Base-by-base conservation (phyloP, 176 grass and related monocot genomes). In the Zoysia pacifica region DNA sequence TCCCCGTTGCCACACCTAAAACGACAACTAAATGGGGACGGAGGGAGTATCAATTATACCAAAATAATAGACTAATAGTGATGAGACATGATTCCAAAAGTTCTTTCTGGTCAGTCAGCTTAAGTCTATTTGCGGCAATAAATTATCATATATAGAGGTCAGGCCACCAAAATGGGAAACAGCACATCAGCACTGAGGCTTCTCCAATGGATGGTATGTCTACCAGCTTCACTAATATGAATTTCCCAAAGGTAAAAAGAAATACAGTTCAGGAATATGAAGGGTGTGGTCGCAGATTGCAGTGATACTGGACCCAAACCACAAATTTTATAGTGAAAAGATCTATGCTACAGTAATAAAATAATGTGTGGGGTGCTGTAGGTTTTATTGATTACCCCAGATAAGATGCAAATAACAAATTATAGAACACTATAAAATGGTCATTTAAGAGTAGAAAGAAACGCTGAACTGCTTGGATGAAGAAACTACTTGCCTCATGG, bases 401-500 rank as follows among this genome's bases (percentile, higher is more conserved):
- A 48, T 54, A 80, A 79, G 18, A 54, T 56, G 12, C 18, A 84
- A 80, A 14, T 70, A 55, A 76, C 11, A 84, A 54, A 37, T 53
- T 69, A 77, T 62, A 62, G 7, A 73, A 51, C 56, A 43, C 43
- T 61, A 61, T 14, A 63, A 68, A 41, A 82, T 5, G 37, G 75
- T 13, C n/a, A 58, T 40, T 59, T 58, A 85, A 85, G 19, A 67
- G 19, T 20, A 67, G 55, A 80, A 42, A 90, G 55, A 82, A 79
- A 80, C 53, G 16, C 18, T 55, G 58, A 83, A 65, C 49, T 70
- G 55, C 46, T 38, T 16, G 50, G 41, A 70, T 58, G 73, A 69
- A 88, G 53, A 88, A 88, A 87, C 62, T 85, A 91, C 89, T 88
- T 88, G 85, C 89, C 89, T 91, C 56, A 9, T 67, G 28, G 69